These are phyloP conservation scores for Raphanus raphanistrum DNA, from an alignment of 345 rosid genomes.

Conservation along the genomic window DNA sequence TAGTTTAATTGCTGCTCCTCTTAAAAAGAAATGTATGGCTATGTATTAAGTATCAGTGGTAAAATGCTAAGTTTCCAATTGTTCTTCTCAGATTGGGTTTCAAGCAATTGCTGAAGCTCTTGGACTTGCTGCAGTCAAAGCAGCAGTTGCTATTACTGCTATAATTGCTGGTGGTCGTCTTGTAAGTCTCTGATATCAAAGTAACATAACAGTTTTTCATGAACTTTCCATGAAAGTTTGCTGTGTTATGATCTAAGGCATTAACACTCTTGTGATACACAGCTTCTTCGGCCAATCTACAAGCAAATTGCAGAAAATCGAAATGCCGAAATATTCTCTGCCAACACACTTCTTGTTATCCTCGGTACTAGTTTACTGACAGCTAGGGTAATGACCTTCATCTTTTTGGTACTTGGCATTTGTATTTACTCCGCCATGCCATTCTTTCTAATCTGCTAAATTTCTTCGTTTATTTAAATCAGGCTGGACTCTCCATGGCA, in stretches of 20 bases:
- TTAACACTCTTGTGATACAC: constrained; percentile 30
- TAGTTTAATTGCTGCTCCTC: not conserved
- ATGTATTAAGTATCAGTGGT: not conserved
- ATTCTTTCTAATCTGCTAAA: constrained; percentile 1
- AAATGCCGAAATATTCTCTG: constrained; percentile 98
- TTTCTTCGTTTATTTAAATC: constrained; percentile 25
- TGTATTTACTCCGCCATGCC: not conserved
- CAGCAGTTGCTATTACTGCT: constrained; percentile 91
- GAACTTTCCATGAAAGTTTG: constrained; percentile 16
- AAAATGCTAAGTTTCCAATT: constrained; percentile 24
- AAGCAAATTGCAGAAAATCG: constrained; percentile 95
- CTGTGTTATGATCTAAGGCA: constrained; percentile 20
- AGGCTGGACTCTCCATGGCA: constrained; percentile 99
- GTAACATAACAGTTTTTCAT: constrained; percentile 16
- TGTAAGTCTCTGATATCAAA: constrained; percentile 50
- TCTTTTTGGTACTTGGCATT: constrained; percentile 29
- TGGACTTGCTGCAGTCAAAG: constrained; percentile 95
- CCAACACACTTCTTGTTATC: constrained; percentile 92
- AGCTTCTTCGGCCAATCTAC: constrained; percentile 98
- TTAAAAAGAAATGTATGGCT: constrained; percentile 2
- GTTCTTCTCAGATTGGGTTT: constrained; percentile 78
- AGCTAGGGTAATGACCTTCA: constrained; percentile 76
- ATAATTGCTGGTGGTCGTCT: constrained; percentile 98
- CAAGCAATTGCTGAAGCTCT: constrained; percentile 99
- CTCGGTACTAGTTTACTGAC: constrained; percentile 98